Evolutionary conservation across 1,139 yeast species (phyloP), one percentile per base, ranked within the genome.

Genomic region (Debaryomyces fabryi): DNA sequence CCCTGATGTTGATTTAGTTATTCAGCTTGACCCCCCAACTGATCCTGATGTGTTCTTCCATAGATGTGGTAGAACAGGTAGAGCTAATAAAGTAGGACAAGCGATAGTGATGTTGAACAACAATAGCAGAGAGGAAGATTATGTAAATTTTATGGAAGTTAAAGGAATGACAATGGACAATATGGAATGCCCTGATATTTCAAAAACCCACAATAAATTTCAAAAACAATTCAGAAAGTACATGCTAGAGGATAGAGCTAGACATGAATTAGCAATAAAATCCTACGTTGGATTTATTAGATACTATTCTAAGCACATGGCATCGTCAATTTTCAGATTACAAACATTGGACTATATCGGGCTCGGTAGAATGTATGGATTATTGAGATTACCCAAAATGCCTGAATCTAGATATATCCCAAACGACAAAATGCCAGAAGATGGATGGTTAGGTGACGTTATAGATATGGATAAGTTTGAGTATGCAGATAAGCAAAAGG

Each of bases 51-150:
- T 88, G 54, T 91, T 91, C 59, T 73, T 90, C 44, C 97, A 91
- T 64, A 78, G 98, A 59, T 86, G 93, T 68, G 98, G 98, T 16
- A 78, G 98, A 63, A 90, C 97, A 0, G 98, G 96, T 1, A 74
- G 98, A 56, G 97, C 97, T 0, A 91, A 91, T 50, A 83, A 83
- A 53, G 79, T 78, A 4, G 98, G 98, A 1, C 80, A 79, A 50
- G 96, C 96, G 0, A 74, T 91, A 5, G 82, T 88, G 1, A 78
- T 91, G 69, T 68, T 92, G 44, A 85, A 78, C 53, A 75, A 76
- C 49, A 88, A 91, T 3, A 59, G 65, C 21, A 78, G 89, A 51
- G 99, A 95, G 62, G 88, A 85, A 56, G 95, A 86, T 48, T 93
- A 83, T 61, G 76, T 91, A 16, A 90, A 85, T 24, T 90, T 93